Percentiles rank a stretch among this genome's conserved stretches.
Conservation (phyloP, 768 basidiomycete genomes). For the Cyclocybe cylindracea region DNA sequence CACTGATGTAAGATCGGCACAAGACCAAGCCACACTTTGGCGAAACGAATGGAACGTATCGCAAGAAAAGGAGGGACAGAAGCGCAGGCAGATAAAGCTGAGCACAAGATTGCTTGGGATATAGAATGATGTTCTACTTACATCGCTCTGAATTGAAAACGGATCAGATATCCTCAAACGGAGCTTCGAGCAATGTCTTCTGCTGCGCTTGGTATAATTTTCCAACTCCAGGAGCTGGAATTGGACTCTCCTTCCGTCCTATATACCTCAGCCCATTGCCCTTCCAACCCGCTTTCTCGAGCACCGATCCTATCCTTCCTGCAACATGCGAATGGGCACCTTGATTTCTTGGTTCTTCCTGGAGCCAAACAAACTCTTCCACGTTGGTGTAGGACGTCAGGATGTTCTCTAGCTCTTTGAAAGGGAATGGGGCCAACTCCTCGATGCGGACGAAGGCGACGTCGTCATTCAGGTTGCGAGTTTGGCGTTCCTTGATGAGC, state of each 20-base stretch:
- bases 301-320: slow-evolving; percentile 52
- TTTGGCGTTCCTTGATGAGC: slow-evolving; percentile 67
- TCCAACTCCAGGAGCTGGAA: slow-evolving; percentile 79
- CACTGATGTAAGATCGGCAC: too few relatives aligned
- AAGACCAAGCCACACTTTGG: too few relatives aligned
- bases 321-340: slow-evolving; percentile 75
- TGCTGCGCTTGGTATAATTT: slow-evolving; percentile 69
- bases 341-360: slow-evolving; percentile 90
- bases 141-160: not conserved
- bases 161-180: slow-evolving; percentile 39
- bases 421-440: slow-evolving; percentile 90
- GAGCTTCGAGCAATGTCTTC: slow-evolving; percentile 54
- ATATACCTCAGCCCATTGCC: slow-evolving; percentile 44
- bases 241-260: slow-evolving; percentile 71
- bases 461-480: slow-evolving; percentile 42
- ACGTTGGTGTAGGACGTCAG: slow-evolving; percentile 47
- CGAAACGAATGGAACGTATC: too few relatives aligned
- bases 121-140: too few relatives aligned
- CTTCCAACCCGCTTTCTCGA: slow-evolving; percentile 39
- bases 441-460: slow-evolving; percentile 81
- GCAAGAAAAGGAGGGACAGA: too few relatives aligned
- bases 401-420: slow-evolving; percentile 45
- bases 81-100: too few relatives aligned
- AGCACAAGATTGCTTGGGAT: too few relatives aligned
- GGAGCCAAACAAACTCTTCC: slow-evolving; percentile 62